Base-by-base conservation (phyloP, 1,139 yeast species). In the Yamadazyma epiphylla region DNA sequence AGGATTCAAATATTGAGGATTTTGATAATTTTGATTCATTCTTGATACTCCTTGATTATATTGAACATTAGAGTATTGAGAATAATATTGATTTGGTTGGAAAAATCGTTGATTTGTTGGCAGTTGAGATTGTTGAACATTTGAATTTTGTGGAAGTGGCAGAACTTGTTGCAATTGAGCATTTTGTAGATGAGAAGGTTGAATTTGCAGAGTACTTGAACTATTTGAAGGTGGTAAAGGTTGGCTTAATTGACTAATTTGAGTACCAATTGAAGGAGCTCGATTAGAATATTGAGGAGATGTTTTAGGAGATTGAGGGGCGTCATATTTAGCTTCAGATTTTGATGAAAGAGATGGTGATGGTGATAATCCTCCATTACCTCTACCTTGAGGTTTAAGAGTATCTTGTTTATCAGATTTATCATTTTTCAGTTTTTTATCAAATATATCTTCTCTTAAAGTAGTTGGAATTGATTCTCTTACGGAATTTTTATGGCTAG, bases 371-470 rank as follows among this genome's bases (percentile, higher is more conserved):
- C 41, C 36, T 5, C 30, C 37, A 15, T 33, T 34, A 10, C 22
- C 20, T 9, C 24, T 19, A 17, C 23, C 29, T 17, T 32, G 32
- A 14, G 34, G 32, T 24, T 36, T 37, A n/a, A 33, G 20, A 15
- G 7, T 22, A 24, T 34, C 35, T n/a, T 13, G 15, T 13, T 28
- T 25, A 13, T 10, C 13, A n/a, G 28, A n/a, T 13, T 23, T 24
- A 15, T 29, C 38, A 9, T 25, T 19, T 10, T 20, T 15, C 8
- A 8, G 10, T 3, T 7, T 12, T 17, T 25, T 25, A 26, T 40
- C 64, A 41, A 66, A 67, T n/a, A 68, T 68, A 36, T 68, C 74
- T 41, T 67, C 72, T 30, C 68, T 45, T 28, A 67, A 52, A 12
- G 50, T 55, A 1, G 64, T 45, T 19, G 22, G 33, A 12, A 17